These are phyloP conservation scores for Cyclotella kingstonii DNA, from an alignment of 108 stramenopile species.

Conservation along the genomic window DNA sequence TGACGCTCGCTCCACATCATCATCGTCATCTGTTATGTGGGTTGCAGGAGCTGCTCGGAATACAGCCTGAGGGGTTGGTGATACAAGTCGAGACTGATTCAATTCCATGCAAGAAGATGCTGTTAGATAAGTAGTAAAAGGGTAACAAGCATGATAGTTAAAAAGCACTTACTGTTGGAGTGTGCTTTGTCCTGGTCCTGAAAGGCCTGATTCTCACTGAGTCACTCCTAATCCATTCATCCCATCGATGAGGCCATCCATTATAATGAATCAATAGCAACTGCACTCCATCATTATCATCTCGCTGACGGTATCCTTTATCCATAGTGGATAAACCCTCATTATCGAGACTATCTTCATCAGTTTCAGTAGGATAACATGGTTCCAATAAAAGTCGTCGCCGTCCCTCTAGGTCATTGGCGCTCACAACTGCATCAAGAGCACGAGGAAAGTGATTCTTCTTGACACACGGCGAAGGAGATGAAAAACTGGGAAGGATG, in stretches of 20 bases:
- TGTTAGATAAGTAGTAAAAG: not conserved
- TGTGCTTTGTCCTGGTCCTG: constrained; percentile 79
- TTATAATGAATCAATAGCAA: constrained; percentile 93
- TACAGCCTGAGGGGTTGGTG: constrained; percentile 67
- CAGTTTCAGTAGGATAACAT: constrained; percentile 19
- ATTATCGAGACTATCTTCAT: constrained; percentile 40
- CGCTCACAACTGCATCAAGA: constrained; percentile 69
- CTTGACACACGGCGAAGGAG: not conserved
- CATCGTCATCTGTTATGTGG: constrained; percentile 52
- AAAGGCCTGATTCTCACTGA: constrained; percentile 86
- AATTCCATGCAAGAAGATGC: not conserved
- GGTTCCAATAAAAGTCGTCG: constrained; percentile 73
- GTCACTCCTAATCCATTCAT: constrained; percentile 94
- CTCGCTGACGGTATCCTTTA: constrained; percentile 24
- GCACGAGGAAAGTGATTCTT: constrained; percentile 2
- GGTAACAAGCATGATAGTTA: not conserved
- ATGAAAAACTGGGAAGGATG: constrained; percentile 41
- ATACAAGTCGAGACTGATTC: constrained; percentile 41
- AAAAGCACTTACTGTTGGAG: constrained; percentile 18
- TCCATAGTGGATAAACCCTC: constrained; percentile 17
- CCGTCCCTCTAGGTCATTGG: constrained; percentile 75
- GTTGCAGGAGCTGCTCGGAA: constrained; percentile 71
- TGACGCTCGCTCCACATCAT: constrained; percentile 56
- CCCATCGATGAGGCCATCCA: constrained; percentile 98
- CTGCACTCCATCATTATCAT: constrained; percentile 69